These are phyloP conservation scores for Peltaster fructicola DNA, from an alignment of 2,329 filamentous ascomycete genomes.

Conservation along the genomic window DNA sequence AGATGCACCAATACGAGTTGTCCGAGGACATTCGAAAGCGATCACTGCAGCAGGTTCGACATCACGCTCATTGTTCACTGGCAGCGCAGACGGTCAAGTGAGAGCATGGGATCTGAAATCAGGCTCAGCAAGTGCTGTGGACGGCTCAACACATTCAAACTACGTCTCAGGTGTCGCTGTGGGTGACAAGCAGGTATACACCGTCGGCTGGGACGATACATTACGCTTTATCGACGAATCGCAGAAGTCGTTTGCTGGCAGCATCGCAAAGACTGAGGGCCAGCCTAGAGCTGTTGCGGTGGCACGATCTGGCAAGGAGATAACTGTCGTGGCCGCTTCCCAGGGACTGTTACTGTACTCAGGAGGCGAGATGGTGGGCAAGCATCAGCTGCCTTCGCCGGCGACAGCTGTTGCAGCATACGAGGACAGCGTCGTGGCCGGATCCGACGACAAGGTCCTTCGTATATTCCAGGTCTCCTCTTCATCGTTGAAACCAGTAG, in stretches of 20 bases:
- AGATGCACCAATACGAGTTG: constrained; percentile 47
- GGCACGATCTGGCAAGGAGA: constrained; percentile 34
- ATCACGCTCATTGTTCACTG: constrained; percentile 52
- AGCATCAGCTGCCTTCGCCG: constrained; percentile 39
- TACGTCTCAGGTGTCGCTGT: constrained; percentile 63
- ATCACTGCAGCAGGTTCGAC: constrained; percentile 58
- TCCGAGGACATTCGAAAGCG: constrained; percentile 81
- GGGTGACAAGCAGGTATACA: constrained; percentile 43
- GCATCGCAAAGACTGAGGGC: constrained; percentile 47
- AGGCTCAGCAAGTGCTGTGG: constrained; percentile 52
- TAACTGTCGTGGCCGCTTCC: constrained; percentile 33
- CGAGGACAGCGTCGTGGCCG: constrained; percentile 54
- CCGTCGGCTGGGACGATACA: constrained; percentile 86
- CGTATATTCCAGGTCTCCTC: constrained; percentile 52
- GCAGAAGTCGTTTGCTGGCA: constrained; percentile 57
- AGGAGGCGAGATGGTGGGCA: constrained; percentile 29
- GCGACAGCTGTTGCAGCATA: constrained; percentile 53
- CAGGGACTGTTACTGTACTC: constrained; percentile 42
- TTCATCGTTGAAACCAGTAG: constrained; percentile 24
- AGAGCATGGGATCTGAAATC: constrained; percentile 64
- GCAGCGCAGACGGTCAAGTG: constrained; percentile 79
- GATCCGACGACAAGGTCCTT: constrained; percentile 55
- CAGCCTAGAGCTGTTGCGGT: constrained; percentile 63
- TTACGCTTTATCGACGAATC: constrained; percentile 61
- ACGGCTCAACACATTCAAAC: constrained; percentile 70